Conservation (phyloP, 371 early-diverging fungal species). For the Catenaria anguillulae region DNA sequence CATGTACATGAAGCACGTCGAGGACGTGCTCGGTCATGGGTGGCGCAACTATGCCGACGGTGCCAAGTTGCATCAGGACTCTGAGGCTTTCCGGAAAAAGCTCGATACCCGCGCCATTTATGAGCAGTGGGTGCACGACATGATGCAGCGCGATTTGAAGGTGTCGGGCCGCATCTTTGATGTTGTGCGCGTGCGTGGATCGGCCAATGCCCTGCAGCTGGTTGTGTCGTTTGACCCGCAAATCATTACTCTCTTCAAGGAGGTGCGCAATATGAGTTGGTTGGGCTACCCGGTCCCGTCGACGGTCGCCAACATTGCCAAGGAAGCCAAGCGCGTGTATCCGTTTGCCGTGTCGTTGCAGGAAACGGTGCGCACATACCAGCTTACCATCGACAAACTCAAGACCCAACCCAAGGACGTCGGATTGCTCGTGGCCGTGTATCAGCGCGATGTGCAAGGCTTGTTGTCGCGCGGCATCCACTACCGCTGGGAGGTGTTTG, state of each 20-base stretch:
- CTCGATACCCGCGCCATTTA: constrained; percentile 77
- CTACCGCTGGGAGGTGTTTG: constrained; percentile 92
- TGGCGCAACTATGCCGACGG: constrained; percentile 97
- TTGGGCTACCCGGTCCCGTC: constrained; percentile 84
- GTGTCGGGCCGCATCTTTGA: constrained; percentile 86
- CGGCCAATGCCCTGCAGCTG: constrained; percentile 58
- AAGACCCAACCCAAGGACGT: constrained; percentile 63
- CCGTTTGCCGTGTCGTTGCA: constrained; percentile 92
- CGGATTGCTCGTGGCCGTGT: constrained; percentile 67
- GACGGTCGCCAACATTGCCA: constrained; percentile 78
- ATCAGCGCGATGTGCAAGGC: constrained; percentile 77
- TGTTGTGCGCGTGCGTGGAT: constrained; percentile 69
- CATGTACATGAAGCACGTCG: constrained; percentile 90
- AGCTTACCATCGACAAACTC: constrained; percentile 57
- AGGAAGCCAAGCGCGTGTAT: constrained; percentile 92
- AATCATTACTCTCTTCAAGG: constrained; percentile 90
- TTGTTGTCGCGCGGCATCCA: constrained; percentile 73
- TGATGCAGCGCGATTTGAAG: constrained; percentile 56
- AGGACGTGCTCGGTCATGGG: constrained; percentile 92
- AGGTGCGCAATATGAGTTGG: constrained; percentile 88
- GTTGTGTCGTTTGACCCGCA: constrained; percentile 88
- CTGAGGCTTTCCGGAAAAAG: constrained; percentile 79
- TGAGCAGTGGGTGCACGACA: constrained; percentile 82
- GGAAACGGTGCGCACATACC: constrained; percentile 87
- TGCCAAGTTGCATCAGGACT: constrained; percentile 78